Evolutionary conservation across 495 filamentous ascomycete genomes (phyloP).

Genomic region (Apodospora peruviana): DNA sequence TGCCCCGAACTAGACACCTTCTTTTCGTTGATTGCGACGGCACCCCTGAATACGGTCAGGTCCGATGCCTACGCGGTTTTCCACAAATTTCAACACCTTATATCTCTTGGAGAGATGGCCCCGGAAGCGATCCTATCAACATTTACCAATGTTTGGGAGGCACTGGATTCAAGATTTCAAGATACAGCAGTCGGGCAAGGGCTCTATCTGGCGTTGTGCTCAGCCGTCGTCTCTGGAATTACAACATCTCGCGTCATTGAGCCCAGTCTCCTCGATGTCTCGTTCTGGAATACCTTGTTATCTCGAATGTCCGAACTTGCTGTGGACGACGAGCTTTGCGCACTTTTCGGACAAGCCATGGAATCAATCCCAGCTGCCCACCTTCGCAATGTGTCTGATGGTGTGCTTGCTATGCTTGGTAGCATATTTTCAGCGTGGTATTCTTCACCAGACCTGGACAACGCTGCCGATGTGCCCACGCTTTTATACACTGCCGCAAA

Average conservation of each 20-base stretch:
- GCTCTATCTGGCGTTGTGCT: conserved; percentile 9
- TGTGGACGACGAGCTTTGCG: conserved; percentile 9
- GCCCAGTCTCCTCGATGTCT: conserved; percentile 2
- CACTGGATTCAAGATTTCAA: conserved; percentile 8
- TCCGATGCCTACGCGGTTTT: conserved; percentile 6
- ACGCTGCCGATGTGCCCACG: background rate
- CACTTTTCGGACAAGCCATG: conserved; percentile 11
- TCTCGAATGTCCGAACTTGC: conserved; percentile 9
- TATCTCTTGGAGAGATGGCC: conserved; percentile 9
- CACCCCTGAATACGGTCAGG: background rate
- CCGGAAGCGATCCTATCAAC: conserved; percentile 1
- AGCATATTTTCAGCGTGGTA: conserved; percentile 10
- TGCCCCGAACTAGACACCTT: conserved; percentile 6
- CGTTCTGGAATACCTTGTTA: conserved; percentile 16
- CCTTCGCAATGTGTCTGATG: background rate
- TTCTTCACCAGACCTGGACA: background rate
- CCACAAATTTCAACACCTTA: conserved; percentile 7
- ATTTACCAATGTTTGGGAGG: conserved; percentile 7
- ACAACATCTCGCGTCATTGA: conserved; percentile 13
- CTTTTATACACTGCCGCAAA: background rate
- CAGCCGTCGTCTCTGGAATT: conserved; percentile 13
- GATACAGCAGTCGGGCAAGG: background rate
- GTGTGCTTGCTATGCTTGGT: conserved; percentile 13
- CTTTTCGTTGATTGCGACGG: background rate
- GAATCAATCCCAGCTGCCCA: conserved; percentile 3